Evolutionary conservation across 495 filamentous ascomycete genomes (phyloP), one percentile per base, ranked within the genome.

Genomic region (Hypoxylon fuscum): DNA sequence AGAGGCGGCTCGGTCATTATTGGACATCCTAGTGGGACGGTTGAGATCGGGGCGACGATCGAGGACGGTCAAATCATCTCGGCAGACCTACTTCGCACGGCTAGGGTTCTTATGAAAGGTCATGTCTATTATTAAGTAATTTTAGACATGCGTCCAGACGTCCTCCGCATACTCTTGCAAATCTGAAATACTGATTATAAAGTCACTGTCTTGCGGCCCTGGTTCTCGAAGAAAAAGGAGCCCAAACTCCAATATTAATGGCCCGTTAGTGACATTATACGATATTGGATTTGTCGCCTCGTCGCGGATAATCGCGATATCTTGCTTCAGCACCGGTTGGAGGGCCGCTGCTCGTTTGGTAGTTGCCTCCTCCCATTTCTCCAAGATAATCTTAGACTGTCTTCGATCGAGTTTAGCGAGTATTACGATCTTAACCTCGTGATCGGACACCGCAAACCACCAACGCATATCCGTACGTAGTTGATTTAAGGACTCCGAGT

Each of bases 1-100:
- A 59, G 53, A 59, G 12, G 70, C 72, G 14, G 78, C 9, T 67
- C 67, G 10, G 50, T 87, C 23, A 81, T 79, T 1, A 78, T 89
- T 41, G 85, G 81, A 1, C 85, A 89, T 77, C 80, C 87, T 0
- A 86, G 82, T 58, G 87, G 88, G 11, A 83, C 72, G 34, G 72
- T 89, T 14, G 72, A 84, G 25, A 81, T 88, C n/a, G 81, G 80
- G 1, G 80, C 81, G 0, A 75, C 66, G 14, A 72, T 79, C 41
- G 66, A 67, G 14, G 49, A 77, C 27, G 79, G 79, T n/a, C 37
- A 68, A 18, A 68, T 82, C 27, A 59, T 70, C 12, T 74, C 74
- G 18, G 83, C 79, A 0, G 81, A 83, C 15, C 73, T 87, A 3
- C 77, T 78, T 54, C 72, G 83, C 41, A 87, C 83, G 6, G 82